A percentile compares a stretch with the other conserved stretches of the same genome.
phyloP scores from a whole-genome alignment of 192 early-diverging fungal species.

The Kappamyces sp. region DNA sequence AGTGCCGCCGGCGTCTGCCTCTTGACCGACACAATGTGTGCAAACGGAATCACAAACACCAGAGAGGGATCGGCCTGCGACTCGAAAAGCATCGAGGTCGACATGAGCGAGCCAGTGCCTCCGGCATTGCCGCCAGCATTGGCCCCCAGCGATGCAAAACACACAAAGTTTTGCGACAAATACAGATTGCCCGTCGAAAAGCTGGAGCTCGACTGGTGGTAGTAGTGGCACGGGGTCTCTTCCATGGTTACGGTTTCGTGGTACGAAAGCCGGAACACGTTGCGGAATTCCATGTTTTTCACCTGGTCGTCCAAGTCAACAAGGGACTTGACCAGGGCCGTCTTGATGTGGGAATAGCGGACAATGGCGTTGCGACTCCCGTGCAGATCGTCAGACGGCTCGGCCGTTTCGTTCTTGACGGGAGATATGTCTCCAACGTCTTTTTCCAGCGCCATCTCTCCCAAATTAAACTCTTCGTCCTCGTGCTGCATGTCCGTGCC shows the following conservation, averaged over 20 bases:
- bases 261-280: conserved; percentile 37
- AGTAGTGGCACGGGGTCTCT: conserved; percentile 38
- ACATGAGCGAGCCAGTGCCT: conserved; percentile 2
- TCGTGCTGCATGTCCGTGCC: conserved; percentile 11
- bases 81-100: conserved; percentile 41
- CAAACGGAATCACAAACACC: conserved; percentile 34
- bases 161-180: conserved; percentile 46
- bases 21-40: conserved; percentile 45
- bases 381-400: not conserved
- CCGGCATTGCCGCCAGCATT: not conserved
- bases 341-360: conserved; percentile 34
- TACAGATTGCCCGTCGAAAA: conserved; percentile 35
- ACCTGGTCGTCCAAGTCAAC: conserved; percentile 39
- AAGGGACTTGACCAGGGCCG: conserved; percentile 26
- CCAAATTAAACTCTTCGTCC: conserved; percentile 6
- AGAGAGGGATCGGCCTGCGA: conserved; percentile 26
- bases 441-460: conserved; percentile 15
- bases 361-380: conserved; percentile 19
- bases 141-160: conserved; percentile 31
- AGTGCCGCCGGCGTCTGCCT: conserved; percentile 42
- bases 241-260: conserved; percentile 41
- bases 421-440: not conserved
- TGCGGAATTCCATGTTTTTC: conserved; percentile 45
- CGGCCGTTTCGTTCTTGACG: not conserved
- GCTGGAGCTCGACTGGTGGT: conserved; percentile 22